A percentile compares a stretch with the other conserved stretches of the same genome.
These are phyloP conservation scores for Macrophomina pseudophaseolina DNA, from an alignment of 2,329 filamentous ascomycete species.

Conservation along the genomic window DNA sequence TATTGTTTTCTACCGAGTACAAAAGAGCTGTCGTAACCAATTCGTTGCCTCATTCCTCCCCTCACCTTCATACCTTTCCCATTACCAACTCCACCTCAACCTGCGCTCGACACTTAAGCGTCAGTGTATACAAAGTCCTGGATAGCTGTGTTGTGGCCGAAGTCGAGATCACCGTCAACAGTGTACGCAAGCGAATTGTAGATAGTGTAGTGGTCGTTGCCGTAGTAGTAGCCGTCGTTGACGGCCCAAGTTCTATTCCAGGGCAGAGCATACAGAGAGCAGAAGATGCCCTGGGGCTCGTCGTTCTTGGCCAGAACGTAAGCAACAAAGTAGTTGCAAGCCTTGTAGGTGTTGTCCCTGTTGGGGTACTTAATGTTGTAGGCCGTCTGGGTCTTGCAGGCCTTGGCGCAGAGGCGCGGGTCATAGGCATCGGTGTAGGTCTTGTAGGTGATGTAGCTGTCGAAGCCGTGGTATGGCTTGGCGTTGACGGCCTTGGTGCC, in stretches of 20 bases:
- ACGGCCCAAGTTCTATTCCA: slow-evolving; percentile 18
- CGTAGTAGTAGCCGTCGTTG: slow-evolving; percentile 18
- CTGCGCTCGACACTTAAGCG: background rate
- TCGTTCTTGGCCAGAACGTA: slow-evolving; percentile 26
- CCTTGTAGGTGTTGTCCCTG: slow-evolving; percentile 7
- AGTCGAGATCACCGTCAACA: slow-evolving; percentile 1
- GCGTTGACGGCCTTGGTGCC: slow-evolving; percentile 12
- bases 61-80: no score
- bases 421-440: slow-evolving; percentile 26
- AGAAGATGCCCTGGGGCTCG: slow-evolving; percentile 14
- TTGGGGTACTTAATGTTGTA: slow-evolving; percentile 1
- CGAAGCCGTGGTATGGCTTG: background rate
- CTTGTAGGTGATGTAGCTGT: slow-evolving; percentile 17
- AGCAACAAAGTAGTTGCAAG: slow-evolving; percentile 24
- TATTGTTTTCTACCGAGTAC: background rate
- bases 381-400: slow-evolving; percentile 8
- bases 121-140: background rate
- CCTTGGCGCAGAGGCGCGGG: slow-evolving; percentile 21
- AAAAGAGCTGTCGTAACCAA: background rate
- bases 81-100: background rate
- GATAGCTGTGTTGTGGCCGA: background rate
- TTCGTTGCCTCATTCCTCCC: background rate
- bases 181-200: slow-evolving; percentile 25
- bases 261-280: slow-evolving; percentile 18
- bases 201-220: slow-evolving; percentile 17